Evolutionary conservation across 495 filamentous ascomycete genomes (phyloP).

Genomic region (Aspergillus nidulans): DNA sequence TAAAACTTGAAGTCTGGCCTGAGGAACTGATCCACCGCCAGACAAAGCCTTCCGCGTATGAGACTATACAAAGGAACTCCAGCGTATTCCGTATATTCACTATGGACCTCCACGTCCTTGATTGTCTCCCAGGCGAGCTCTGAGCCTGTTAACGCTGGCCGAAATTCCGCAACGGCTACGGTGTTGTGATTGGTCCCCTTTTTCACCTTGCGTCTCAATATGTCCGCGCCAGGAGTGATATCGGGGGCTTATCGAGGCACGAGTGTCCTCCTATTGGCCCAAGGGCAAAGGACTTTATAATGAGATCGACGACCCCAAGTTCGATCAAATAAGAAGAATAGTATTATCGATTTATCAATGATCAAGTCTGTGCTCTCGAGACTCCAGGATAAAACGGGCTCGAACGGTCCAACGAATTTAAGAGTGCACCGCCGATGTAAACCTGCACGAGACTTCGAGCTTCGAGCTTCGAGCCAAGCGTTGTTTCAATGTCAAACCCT

Average conservation of each 20-base stretch:
- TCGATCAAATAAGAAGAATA: neutral
- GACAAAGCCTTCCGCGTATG: no score
- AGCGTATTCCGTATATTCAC: no score
- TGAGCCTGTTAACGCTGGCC: no score
- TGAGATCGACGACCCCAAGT: neutral
- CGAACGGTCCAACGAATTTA: neutral
- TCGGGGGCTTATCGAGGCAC: constrained; percentile 1
- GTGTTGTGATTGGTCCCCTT: constrained; percentile 18
- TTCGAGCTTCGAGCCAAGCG: neutral
- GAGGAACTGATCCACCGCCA: no score
- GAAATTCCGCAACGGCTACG: no score
- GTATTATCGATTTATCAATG: neutral
- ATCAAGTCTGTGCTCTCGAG: neutral
- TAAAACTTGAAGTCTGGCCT: no score
- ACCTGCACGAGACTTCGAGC: no score
- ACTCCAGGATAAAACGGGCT: neutral
- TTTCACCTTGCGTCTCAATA: constrained; percentile 2
- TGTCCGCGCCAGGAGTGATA: neutral
- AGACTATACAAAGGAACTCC: no score
- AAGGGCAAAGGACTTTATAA: neutral
- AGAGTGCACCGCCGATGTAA: no score
- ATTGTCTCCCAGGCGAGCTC: no score
- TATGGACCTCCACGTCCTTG: no score
- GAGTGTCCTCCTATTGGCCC: neutral
- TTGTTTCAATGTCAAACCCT: no score